Base-by-base conservation (phyloP, 2,329 filamentous ascomycete genomes). In the Ceratocystis harringtonii region DNA sequence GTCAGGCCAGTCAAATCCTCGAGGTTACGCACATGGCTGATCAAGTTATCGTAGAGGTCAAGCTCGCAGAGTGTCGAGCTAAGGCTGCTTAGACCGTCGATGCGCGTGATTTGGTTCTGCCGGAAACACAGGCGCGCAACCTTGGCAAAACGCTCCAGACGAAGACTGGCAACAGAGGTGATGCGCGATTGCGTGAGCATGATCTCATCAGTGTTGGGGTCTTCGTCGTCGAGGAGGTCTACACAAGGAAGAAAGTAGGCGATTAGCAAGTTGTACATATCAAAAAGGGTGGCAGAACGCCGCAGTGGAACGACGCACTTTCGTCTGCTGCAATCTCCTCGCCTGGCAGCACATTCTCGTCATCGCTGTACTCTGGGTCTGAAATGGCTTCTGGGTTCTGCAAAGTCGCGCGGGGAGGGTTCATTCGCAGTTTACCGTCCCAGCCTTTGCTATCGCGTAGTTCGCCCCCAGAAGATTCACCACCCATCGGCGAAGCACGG, bases 1-100 rank as follows among this genome's bases (percentile, higher is more conserved):
- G 83, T 90, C 64, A 99, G 82, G 68, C 88, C 81, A 12, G 81
- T 84, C 66, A 96, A 83, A 58, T 84, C 79, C 64, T 96, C 91
- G 58, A 99, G 81, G 36, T 89, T 89, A 69, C 86, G 86, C 75
- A 96, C 84, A 75, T 95, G 91, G 10, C 85, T 84, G 71, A 99
- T 91, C 19, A 95, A 81, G 75, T 99, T 99, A 77, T 99, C 94
- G 78, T 99, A 99, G 67, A 99, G 82, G 71, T 99, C 94, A 62
- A 99, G 82, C 68, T 99, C 94, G 71, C 84, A 77, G 50, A 99
- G 78, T 0, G 84, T 89, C 1, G 78, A 73, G 43, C 84, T 84
- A 64, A 95, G 76, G 44, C 76, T 75, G 3, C 81, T 78, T 3
- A 96, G 84, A 7, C 92, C 85, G 36, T 90, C 84, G 74, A 97